Evolutionary conservation across 257 asterid species (phyloP).

Genomic region (Solanum okadae): DNA sequence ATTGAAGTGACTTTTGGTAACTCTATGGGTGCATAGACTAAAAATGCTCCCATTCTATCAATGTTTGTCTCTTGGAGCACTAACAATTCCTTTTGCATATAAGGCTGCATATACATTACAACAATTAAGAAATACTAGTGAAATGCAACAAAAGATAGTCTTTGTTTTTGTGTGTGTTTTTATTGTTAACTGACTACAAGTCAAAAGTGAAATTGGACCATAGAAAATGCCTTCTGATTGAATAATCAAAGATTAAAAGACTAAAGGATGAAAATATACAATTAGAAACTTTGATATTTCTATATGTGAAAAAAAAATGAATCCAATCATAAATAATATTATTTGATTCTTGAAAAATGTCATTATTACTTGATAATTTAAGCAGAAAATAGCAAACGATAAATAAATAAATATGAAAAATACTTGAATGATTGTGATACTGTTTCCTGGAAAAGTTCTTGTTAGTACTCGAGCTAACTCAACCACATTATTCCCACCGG

Average conservation of each 20-base stretch:
- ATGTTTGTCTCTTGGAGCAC: slow-evolving; percentile 57
- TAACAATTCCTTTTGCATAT: slow-evolving; percentile 31
- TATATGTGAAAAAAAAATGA: no score
- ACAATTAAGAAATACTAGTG: no score
- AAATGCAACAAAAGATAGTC: neutral
- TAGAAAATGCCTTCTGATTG: neutral
- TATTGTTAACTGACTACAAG: neutral
- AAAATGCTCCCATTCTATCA: slow-evolving; percentile 32
- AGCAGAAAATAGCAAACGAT: neutral
- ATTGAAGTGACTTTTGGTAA: neutral
- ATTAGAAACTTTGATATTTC: no score
- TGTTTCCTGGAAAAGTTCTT: slow-evolving; percentile 8
- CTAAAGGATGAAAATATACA: no score
- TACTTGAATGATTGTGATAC: slow-evolving; percentile 56
- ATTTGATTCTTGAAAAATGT: no score
- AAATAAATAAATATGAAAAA: neutral
- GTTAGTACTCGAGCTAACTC: slow-evolving; percentile 44
- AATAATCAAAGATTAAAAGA: neutral
- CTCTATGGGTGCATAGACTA: slow-evolving; percentile 45
- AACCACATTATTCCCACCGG: slow-evolving; percentile 28
- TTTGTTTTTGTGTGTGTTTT: neutral
- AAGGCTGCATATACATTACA: neutral
- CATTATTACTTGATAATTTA: no score
- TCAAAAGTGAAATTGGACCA: neutral
- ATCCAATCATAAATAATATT: no score